A percentile compares a stretch with the other conserved stretches of the same genome.
These are phyloP conservation scores for Rhamnella rubrinervis DNA, from an alignment of 331 rosid genomes.

Conservation along the genomic window DNA sequence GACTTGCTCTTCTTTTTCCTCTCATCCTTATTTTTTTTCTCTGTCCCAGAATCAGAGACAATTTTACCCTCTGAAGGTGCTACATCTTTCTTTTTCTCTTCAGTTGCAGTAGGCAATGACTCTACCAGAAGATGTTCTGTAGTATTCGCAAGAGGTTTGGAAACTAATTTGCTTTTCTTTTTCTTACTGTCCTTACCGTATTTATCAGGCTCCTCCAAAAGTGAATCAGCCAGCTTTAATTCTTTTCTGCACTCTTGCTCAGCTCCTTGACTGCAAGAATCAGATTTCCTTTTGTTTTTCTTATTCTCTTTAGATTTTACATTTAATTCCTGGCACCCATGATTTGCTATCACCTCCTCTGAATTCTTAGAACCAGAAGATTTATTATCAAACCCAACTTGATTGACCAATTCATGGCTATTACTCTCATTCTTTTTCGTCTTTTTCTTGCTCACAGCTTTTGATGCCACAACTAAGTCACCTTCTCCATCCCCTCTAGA, in stretches of 20 bases:
- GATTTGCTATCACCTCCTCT: slow-evolving; percentile 4
- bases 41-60: slow-evolving; percentile 30
- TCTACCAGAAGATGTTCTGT: slow-evolving; percentile 34
- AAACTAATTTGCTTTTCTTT: slow-evolving; percentile 42
- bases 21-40: slow-evolving; percentile 56
- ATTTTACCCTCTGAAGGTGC: slow-evolving; percentile 27
- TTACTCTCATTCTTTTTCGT: slow-evolving; percentile 8
- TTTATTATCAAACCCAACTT: slow-evolving; percentile 3
- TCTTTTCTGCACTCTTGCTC: slow-evolving; percentile 1
- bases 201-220: slow-evolving; percentile 23
- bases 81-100: slow-evolving; percentile 29
- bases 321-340: slow-evolving; percentile 1
- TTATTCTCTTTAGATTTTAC: slow-evolving; percentile 24
- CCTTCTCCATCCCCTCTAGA: neutral
- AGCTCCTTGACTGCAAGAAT: slow-evolving; percentile 17
- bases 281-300: slow-evolving; percentile 16
- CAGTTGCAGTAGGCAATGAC: slow-evolving; percentile 17
- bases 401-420: slow-evolving; percentile 6
- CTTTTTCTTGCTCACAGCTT: slow-evolving; percentile 23
- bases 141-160: slow-evolving; percentile 35
- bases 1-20: slow-evolving; percentile 48
- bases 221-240: slow-evolving; percentile 14
- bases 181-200: slow-evolving; percentile 43
- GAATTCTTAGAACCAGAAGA: slow-evolving; percentile 1
- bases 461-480: neutral